Evolutionary conservation across 805 yeast genomes (phyloP), one percentile per base, ranked within the genome.

Genomic region (Ogataea dorogensis): DNA sequence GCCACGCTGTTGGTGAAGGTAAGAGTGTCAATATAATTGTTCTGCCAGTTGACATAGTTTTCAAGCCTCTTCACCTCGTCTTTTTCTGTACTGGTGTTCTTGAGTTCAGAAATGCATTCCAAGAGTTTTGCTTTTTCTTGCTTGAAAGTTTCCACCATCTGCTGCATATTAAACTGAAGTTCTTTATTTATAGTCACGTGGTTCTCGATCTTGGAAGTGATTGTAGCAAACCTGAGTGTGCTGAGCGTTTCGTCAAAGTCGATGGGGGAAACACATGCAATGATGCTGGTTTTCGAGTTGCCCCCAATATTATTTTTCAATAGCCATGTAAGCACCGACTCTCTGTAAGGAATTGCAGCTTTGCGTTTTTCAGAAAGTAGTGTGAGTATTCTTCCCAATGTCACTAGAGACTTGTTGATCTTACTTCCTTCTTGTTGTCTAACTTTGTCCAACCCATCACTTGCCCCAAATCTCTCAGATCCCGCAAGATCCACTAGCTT

Each of bases 271-370:
- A 86, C 65, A 58, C 95, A 85, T 14, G 89, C 89, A n/a, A 86
- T 69, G 93, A 86, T 84, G n/a, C 81, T 79, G 1, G 91, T 86
- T 50, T 81, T 82, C 16, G 88, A 79, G 54, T 86, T 86, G 1
- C 95, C 95, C 1, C 89, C 86, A 25, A 86, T 64, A 41, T 77
- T 78, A 47, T 84, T 91, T 51, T 79, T 80, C 44, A 86, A 64
- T 2, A 86, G 62, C 76, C 89, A 81, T 0, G 95, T 86, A 36
- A 86, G 62, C 0, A 71, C 67, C 0, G 94, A 83, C 47, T 86
- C 95, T 44, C 95, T 65, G 50, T 80, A 82, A 0, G 91, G 91
- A 1, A 79, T 70, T 11, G 76, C 58, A 5, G 64, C 24, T 7
- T 31, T 35, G 12, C 33, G 34, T 6, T 39, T 33, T n/a, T 83